These are phyloP conservation scores for Solanum habrochaites DNA, from an alignment of 257 asterid species.

Conservation along the genomic window DNA sequence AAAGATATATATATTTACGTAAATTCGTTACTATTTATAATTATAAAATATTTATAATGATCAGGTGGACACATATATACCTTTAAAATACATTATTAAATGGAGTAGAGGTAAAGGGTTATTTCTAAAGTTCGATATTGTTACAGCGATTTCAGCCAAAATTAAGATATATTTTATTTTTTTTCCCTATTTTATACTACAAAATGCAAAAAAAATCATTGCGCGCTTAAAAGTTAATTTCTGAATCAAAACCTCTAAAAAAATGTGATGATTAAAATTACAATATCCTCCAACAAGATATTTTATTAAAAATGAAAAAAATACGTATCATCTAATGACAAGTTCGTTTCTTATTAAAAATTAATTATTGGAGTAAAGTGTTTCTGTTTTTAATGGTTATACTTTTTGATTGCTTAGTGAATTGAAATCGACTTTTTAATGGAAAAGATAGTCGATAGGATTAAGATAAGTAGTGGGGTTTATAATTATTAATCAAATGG, in stretches of 20 bases:
- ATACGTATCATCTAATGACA: neutral
- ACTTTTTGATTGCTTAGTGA: neutral
- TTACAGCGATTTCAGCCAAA: too few relatives aligned
- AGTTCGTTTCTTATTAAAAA: neutral
- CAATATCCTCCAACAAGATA: neutral
- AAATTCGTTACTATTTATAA: too few relatives aligned
- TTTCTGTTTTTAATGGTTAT: neutral
- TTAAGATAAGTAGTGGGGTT: neutral
- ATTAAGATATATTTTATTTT: too few relatives aligned
- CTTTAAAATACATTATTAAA: too few relatives aligned
- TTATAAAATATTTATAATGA: too few relatives aligned
- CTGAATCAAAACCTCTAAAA: too few relatives aligned
- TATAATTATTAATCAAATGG: neutral
- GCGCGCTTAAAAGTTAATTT: neutral
- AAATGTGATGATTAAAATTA: neutral
- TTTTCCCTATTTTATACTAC: too few relatives aligned
- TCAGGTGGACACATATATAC: too few relatives aligned
- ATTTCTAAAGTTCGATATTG: too few relatives aligned
- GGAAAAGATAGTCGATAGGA: neutral
- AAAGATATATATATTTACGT: too few relatives aligned
- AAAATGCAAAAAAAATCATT: neutral
- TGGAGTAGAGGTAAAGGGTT: too few relatives aligned
- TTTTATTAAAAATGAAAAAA: neutral
- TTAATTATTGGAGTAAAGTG: neutral
- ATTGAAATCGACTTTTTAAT: neutral